These are phyloP conservation scores for Teunomyces cretensis DNA, from an alignment of 805 yeast genomes.

Conservation along the genomic window DNA sequence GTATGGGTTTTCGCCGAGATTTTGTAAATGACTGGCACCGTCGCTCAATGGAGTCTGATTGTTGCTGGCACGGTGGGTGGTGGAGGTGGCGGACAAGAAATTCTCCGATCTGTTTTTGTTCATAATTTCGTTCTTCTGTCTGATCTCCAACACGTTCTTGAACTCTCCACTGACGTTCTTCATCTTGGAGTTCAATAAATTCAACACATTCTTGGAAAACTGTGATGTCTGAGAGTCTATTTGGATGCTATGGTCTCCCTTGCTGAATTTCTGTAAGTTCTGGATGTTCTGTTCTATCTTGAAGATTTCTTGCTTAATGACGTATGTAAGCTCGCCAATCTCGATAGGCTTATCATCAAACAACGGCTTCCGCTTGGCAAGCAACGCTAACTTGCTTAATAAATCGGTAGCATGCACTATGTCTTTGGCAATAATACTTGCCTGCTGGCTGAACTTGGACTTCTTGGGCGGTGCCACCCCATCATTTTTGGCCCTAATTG, in stretches of 20 bases:
- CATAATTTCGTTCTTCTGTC: conserved; percentile 81
- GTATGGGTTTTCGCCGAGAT: conserved; percentile 42
- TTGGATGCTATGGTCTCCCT: conserved; percentile 42
- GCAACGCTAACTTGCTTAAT: conserved; percentile 72
- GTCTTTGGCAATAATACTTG: conserved; percentile 83
- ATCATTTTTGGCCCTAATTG: conserved; percentile 7
- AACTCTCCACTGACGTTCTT: conserved; percentile 91
- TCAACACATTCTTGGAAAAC: conserved; percentile 84
- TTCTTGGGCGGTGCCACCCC: conserved; percentile 23
- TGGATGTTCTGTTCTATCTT: conserved; percentile 72
- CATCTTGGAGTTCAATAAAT: conserved; percentile 81
- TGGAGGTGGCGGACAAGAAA: conserved; percentile 56
- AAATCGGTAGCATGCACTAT: conserved; percentile 82
- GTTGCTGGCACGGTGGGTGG: conserved; percentile 24
- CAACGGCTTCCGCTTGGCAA: conserved; percentile 87
- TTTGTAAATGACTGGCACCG: conserved; percentile 12
- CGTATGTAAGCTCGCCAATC: conserved; percentile 85
- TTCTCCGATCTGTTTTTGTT: conserved; percentile 82
- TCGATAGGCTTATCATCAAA: conserved; percentile 95
- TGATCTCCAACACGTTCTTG: conserved; percentile 80
- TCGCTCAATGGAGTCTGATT: conserved; percentile 26
- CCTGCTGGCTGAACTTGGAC: conserved; percentile 53
- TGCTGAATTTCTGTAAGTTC: conserved; percentile 54
- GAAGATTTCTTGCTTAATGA: conserved; percentile 83
- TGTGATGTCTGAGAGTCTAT: conserved; percentile 64